phyloP scores from a whole-genome alignment of 2,329 filamentous ascomycete species.

The Ophiocordyceps camponoti-floridani region DNA sequence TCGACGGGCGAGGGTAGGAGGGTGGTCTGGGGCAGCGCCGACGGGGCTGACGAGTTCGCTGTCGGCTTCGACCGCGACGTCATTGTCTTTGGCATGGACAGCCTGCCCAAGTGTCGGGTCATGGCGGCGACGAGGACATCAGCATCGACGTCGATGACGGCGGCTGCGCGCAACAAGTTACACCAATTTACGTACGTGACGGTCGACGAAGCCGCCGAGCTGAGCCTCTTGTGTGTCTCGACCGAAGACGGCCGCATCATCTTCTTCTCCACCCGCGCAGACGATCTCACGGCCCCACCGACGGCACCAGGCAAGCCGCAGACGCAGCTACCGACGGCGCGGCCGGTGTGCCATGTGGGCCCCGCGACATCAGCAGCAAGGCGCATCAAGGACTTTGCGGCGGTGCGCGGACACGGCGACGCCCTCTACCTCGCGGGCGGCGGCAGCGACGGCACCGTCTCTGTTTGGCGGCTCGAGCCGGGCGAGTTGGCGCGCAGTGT shows the following conservation, averaged over 20 bases:
- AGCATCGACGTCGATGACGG: background rate
- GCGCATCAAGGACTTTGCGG: constrained; percentile 77
- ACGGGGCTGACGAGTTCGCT: constrained; percentile 63
- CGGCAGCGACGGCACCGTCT: constrained; percentile 73
- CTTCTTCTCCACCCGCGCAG: constrained; percentile 55
- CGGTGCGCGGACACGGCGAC: constrained; percentile 29
- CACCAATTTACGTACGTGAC: constrained; percentile 64
- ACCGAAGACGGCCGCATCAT: constrained; percentile 82
- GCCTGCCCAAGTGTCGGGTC: constrained; percentile 58
- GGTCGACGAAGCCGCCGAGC: constrained; percentile 21
- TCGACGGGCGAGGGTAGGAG: constrained; percentile 66
- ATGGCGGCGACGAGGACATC: constrained; percentile 24
- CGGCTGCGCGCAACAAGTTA: constrained; percentile 52
- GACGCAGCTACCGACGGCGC: constrained; percentile 33
- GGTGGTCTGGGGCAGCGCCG: constrained; percentile 61
- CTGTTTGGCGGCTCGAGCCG: constrained; percentile 50
- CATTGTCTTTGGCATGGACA: constrained; percentile 77
- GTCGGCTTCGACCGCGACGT: constrained; percentile 78
- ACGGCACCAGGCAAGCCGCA: constrained; percentile 8
- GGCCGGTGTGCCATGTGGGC: constrained; percentile 59
- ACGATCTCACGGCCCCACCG: constrained; percentile 18
- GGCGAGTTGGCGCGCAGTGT: constrained; percentile 18
- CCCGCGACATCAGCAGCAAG: constrained; percentile 39
- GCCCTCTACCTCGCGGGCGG: constrained; percentile 47
- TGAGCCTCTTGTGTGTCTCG: constrained; percentile 51